Conservation (phyloP, 805 yeast genomes). For the Hanseniaspora hatyaiensis region DNA sequence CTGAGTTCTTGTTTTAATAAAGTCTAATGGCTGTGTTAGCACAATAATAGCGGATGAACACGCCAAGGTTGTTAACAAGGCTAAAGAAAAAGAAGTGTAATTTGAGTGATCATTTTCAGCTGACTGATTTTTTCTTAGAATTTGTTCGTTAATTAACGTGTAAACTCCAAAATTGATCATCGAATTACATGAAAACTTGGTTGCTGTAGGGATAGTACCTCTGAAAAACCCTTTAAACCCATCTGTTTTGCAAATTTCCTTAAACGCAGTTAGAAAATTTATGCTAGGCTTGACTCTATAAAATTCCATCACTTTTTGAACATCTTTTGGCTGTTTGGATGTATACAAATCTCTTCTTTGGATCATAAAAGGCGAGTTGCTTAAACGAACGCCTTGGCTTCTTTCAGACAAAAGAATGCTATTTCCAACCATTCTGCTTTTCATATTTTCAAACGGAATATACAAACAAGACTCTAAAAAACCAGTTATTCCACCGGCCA, state of each 20-base stretch:
- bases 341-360: slow-evolving; percentile 8
- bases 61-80: slow-evolving; percentile 7
- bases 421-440: slow-evolving; percentile 17
- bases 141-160: slow-evolving; percentile 8
- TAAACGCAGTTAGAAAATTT: slow-evolving; percentile 11
- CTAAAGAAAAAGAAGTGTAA: slow-evolving; percentile 1
- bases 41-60: slow-evolving; percentile 13
- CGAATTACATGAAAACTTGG: slow-evolving; percentile 12
- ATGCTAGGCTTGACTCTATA: slow-evolving; percentile 15
- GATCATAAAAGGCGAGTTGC: slow-evolving; percentile 6
- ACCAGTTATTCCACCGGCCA: slow-evolving; percentile 15
- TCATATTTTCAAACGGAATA: slow-evolving; percentile 17
- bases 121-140: background rate
- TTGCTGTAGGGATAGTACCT: slow-evolving; percentile 14
- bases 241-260: slow-evolving; percentile 15
- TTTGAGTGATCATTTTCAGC: background rate
- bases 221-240: slow-evolving; percentile 16
- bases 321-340: background rate
- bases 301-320: background rate
- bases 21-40: slow-evolving; percentile 15
- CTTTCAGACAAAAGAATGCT: slow-evolving; percentile 10
- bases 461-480: slow-evolving; percentile 15
- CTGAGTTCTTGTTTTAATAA: slow-evolving; percentile 16
- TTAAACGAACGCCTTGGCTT: background rate
- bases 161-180: slow-evolving; percentile 15